These are phyloP conservation scores for Metarhizium brunneum DNA, from an alignment of 2,329 filamentous ascomycete genomes.

Conservation along the genomic window DNA sequence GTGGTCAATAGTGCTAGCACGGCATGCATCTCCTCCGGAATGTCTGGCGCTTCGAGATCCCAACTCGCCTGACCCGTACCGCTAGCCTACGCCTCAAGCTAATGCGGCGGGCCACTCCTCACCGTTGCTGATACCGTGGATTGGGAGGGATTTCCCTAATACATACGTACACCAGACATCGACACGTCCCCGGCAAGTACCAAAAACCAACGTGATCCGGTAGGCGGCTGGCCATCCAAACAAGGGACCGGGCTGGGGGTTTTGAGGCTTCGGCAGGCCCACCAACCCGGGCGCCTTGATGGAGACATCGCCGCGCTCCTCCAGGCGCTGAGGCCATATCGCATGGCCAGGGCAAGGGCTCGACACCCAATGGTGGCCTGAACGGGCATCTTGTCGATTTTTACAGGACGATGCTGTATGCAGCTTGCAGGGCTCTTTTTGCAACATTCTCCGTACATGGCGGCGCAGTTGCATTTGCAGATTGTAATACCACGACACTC, in stretches of 20 bases:
- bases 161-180: too few relatives aligned
- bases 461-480: conserved; percentile 28
- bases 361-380: conserved; percentile 26
- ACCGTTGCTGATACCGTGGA: background rate
- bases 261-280: background rate
- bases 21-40: too few relatives aligned
- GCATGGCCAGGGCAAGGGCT: conserved; percentile 14
- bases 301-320: background rate
- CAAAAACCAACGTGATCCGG: background rate
- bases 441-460: conserved; percentile 22
- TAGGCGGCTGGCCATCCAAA: background rate
- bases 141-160: too few relatives aligned
- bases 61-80: too few relatives aligned
- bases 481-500: conserved; percentile 4
- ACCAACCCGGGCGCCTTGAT: background rate
- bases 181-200: background rate
- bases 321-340: conserved; percentile 1
- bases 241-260: background rate
- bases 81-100: background rate
- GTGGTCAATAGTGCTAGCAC: too few relatives aligned
- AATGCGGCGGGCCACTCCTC: conserved; percentile 3
- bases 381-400: conserved; percentile 12
- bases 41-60: too few relatives aligned
- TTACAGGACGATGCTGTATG: conserved; percentile 23
- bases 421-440: conserved; percentile 17